These are phyloP conservation scores for Hypoxylon trugodes DNA, from an alignment of 495 filamentous ascomycete species.

Conservation along the genomic window DNA sequence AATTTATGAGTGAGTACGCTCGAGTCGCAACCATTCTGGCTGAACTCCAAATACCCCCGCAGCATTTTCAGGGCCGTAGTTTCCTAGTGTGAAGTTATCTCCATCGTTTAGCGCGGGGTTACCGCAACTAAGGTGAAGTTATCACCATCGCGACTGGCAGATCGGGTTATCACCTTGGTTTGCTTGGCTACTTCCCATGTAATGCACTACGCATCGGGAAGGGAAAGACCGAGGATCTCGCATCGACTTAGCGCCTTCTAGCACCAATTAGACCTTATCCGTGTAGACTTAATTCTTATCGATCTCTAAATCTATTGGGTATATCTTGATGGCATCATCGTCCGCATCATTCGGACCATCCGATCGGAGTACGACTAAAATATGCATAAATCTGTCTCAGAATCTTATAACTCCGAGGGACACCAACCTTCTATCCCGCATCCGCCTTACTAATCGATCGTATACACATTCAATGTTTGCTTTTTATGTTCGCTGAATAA, in stretches of 20 bases:
- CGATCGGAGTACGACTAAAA: too few relatives aligned
- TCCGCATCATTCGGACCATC: background rate
- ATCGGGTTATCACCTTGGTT: background rate
- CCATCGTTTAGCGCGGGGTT: slow-evolving; percentile 10
- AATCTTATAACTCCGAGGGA: too few relatives aligned
- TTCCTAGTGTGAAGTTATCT: background rate
- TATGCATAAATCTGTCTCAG: too few relatives aligned
- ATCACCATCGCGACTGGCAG: slow-evolving; percentile 3
- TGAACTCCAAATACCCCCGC: slow-evolving; percentile 25
- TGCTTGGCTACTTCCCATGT: too few relatives aligned
- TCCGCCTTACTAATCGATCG: too few relatives aligned
- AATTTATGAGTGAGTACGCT: too few relatives aligned
- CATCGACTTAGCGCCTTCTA: too few relatives aligned
- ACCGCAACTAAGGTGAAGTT: slow-evolving; percentile 20
- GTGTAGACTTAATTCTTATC: background rate
- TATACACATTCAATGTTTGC: background rate
- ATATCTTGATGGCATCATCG: background rate
- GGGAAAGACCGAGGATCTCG: too few relatives aligned
- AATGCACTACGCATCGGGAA: too few relatives aligned
- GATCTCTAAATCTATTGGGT: background rate
- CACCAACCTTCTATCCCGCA: too few relatives aligned
- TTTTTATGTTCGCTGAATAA: background rate
- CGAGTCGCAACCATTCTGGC: slow-evolving; percentile 19
- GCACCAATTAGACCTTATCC: background rate
- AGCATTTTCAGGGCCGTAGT: background rate